Conservation (phyloP, 2,329 filamentous ascomycete genomes). For the Capronia coronata region DNA sequence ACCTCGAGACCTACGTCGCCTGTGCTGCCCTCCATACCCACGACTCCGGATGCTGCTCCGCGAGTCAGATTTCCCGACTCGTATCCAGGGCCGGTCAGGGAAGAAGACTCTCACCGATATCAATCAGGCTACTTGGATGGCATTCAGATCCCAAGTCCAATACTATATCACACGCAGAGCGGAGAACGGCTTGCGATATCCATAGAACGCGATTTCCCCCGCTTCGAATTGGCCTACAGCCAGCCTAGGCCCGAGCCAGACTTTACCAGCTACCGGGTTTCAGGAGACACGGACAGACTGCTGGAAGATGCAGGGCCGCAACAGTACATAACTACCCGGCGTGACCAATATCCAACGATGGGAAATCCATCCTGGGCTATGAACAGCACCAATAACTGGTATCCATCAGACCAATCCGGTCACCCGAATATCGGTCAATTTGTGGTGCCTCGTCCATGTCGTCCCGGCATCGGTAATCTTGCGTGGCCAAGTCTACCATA, state of each 20-base stretch:
- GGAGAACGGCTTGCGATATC: neutral
- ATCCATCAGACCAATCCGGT: neutral
- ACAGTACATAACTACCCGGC: no score
- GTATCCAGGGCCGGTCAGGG: neutral
- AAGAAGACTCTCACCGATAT: neutral
- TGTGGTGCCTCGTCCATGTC: neutral
- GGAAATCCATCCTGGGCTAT: no score
- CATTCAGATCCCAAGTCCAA: constrained; percentile 22
- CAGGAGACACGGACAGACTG: neutral
- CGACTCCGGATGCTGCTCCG: neutral
- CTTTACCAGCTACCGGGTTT: constrained; percentile 6
- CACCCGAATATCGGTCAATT: neutral
- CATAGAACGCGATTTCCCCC: neutral
- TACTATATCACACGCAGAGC: constrained; percentile 19
- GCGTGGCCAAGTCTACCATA: neutral
- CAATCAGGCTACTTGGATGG: constrained; percentile 3
- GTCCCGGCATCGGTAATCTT: neutral
- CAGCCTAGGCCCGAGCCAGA: constrained; percentile 9
- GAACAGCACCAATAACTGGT: neutral
- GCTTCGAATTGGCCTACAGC: constrained; percentile 6
- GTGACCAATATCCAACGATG: neutral
- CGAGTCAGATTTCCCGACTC: neutral
- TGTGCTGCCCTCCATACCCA: neutral
- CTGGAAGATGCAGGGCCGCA: neutral
- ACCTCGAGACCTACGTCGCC: neutral